Base-by-base conservation (phyloP, 495 filamentous ascomycete genomes). In the Penicillium longicatenatum region DNA sequence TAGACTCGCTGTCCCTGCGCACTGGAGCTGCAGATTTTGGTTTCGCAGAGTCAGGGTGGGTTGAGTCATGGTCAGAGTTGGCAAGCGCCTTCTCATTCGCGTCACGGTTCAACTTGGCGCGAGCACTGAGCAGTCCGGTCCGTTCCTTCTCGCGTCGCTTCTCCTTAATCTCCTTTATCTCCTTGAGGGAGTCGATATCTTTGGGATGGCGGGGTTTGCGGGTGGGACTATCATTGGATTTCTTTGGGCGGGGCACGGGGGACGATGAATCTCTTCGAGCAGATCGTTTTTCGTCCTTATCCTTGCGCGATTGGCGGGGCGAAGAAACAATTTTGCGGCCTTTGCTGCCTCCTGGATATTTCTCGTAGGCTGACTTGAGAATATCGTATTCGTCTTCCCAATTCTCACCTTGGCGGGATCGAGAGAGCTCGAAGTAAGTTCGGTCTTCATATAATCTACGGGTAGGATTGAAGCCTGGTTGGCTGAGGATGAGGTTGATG, bases 341-440 rank as follows among this genome's bases (percentile, higher is more conserved):
- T 52, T 79, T 78, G 41, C 69, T 73, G 43, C 69, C 74, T 65
- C 72, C 82, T 16, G 53, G 30, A 64, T 81, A 84, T 20, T 84
- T 82, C 41, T 96, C 89, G 59, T 88, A 93, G 6, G 91, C 89
- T 35, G 84, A 77, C 68, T 92, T 90, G 45, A 98, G 72, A 45
- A 95, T 74, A n/a, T 89, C 81, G 52, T 87, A 84, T 69, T 98
- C 94, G 60, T 93, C 87, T 66, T 93, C 86, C 93, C 93, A 97
- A 51, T 88, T 85, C 37, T 91, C 89, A 1, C 94, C 93, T 53
- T 85, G 85, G 39, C 92, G 86, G 31, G 89, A 85, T 55, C 86
- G 82, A 16, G 94, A 90, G 48, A 98, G 82, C 35, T 98, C 93
- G 55, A 81, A 85, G 65, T 98, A 98, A 0, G 88, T 86, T 55